Base-by-base conservation (phyloP, 73 alveolate genomes). In the Tetrahymena malaccensis region DNA sequence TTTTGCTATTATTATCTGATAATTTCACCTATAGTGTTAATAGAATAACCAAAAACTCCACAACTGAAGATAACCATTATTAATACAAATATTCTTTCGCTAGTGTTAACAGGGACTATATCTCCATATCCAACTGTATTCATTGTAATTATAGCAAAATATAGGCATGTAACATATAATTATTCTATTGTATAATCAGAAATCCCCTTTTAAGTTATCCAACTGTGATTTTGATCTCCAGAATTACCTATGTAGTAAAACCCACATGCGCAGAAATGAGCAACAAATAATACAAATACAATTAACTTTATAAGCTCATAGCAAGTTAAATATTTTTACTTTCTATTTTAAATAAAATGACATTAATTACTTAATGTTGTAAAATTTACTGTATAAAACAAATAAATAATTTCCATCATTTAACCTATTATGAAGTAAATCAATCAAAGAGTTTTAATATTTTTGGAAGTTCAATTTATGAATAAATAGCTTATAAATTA, bases 71-170 rank as follows among this genome's bases (percentile, higher is more conserved):
- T 83, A 35, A 94, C 94, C 94, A 94, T 94, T 37, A 94, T 37
- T 1, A 94, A 35, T 4, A 94, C 96, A 94, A 37, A 94, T 34
- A 94, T 40, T 19, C 84, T 84, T 33, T 94, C 96, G 0, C 56
- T n/a, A 11, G 85, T 84, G 84, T 27, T 94, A 35, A 27, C 58
- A 11, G 96, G 96, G 8, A 84, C 85, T 9, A 94, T 94, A 35
- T 94, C 96, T 21, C 96, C 96, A 94, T 94, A 94, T 37, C 96
- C 96, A 34, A 94, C 94, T 27, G 96, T 94, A 40, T 84, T 31
- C 21, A 94, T 94, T 4, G 96, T 94, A 11, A 94, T 84, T 1
- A 89, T 43, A 38, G 93, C 50, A 94, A 84, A 94, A 50, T 94
- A 94, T 8, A 94, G 94, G 34, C 94, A 70, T 40, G 89, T 85